Evolutionary conservation across 257 asterid species (phyloP), one percentile per base, ranked within the genome.

Genomic region (Datura wrightii): DNA sequence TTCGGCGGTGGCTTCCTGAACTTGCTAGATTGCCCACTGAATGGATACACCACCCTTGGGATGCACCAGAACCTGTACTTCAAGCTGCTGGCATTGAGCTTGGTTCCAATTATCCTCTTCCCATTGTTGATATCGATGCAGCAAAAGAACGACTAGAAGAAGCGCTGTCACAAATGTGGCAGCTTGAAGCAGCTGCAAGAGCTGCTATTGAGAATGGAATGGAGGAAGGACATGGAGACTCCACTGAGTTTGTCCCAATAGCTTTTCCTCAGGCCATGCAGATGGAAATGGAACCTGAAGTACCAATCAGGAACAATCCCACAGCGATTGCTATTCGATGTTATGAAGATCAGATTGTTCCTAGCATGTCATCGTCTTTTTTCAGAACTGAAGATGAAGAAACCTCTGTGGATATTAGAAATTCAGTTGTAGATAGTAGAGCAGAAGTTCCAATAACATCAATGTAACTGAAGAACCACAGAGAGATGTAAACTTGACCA

Each of bases 21-120:
- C 98, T 96, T 8, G 88, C 97, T 79, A 86, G 98, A 31, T 83
- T 94, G 44, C 99, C 99, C 13, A 96, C 98, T 2, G 97, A 94
- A 82, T 96, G 98, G 98, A 96, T 94, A 74, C 99, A 96, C 83
- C 99, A 94, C 81, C 98, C 98, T 1, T 96, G 97, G 97, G 86
- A 94, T 79, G 95, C 98, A 24, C 98, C 98, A 5, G 97, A 92
- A 84, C 86, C 94, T 5, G 94, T 93, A 9, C 98, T 94, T 84
- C 97, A 94, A 89, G 99, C 99, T 31, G 97, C 97, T 48, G 98
- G 98, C 8, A 91, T 94, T 13, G 99, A 96, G 86, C 97, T 96
- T 13, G 99, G 98, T 44, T 92, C 98, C 54, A 96, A 94, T 80
- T 96, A 96, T 88, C 96, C 98, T 66, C 94, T 92, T 63, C 98